Percentiles rank a stretch among this genome's conserved stretches.
Conservation (phyloP, 2,329 filamentous ascomycete species). For the Eutypa lata region DNA sequence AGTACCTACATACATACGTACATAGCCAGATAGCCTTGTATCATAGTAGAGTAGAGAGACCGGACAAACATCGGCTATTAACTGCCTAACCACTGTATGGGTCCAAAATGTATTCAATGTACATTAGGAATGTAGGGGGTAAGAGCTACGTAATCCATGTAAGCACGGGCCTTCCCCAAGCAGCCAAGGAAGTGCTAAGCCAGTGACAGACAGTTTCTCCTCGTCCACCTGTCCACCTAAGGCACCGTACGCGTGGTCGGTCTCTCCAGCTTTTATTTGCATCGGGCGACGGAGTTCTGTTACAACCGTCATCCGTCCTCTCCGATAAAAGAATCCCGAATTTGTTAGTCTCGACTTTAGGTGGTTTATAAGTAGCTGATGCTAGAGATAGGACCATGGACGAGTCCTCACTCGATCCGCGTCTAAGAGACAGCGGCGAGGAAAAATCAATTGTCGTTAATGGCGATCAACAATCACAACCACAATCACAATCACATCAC, state of each 20-base stretch:
- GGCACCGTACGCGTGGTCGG: not conserved
- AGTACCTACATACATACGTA: too few species aligned
- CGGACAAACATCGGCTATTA: too few species aligned
- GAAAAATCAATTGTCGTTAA: constrained; percentile 22
- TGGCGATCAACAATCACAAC: constrained; percentile 5
- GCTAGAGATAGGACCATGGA: not conserved
- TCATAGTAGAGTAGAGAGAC: too few species aligned
- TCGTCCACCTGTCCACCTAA: not conserved
- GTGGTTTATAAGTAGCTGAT: not conserved
- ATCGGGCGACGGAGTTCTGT: not conserved
- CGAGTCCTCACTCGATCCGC: constrained; percentile 23
- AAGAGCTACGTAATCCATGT: too few species aligned
- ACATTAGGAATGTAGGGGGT: too few species aligned
- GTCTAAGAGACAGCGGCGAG: constrained; percentile 22
- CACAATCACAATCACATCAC: constrained; percentile 8
- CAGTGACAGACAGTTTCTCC: too few species aligned
- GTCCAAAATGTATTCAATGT: too few species aligned
- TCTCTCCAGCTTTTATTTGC: not conserved
- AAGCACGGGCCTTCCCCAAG: too few species aligned
- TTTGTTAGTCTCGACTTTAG: not conserved
- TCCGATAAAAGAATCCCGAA: not conserved
- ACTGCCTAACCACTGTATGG: too few species aligned
- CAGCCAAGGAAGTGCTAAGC: too few species aligned
- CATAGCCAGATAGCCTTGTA: too few species aligned
- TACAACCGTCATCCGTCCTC: constrained; percentile 1